Conservation (phyloP, 441 rosid genomes). For the Geranium incanum region DNA sequence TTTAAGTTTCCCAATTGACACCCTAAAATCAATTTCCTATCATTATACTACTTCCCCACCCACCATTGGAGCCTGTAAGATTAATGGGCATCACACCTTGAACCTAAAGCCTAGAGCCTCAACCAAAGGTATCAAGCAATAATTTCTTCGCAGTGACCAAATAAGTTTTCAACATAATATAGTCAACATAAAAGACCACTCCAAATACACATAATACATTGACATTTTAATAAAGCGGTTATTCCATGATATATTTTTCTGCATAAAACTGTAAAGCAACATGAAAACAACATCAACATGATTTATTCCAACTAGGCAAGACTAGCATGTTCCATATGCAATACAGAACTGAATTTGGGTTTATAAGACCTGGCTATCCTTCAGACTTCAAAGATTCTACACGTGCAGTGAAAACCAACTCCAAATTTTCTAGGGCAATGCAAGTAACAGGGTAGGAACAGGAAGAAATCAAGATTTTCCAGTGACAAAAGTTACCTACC, state of each 20-base stretch:
- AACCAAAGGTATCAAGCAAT: background rate
- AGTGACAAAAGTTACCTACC: constrained; percentile 30
- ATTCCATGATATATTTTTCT: background rate
- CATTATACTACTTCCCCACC: background rate
- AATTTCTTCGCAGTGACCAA: background rate
- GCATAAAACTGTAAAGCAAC: background rate
- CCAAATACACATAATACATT: background rate
- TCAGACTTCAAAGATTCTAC: background rate
- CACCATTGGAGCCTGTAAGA: background rate
- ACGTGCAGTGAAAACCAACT: background rate
- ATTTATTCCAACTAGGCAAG: too few relatives aligned
- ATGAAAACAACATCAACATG: background rate
- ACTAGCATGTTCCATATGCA: too few relatives aligned
- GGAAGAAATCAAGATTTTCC: background rate
- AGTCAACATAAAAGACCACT: background rate
- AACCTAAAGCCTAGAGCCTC: background rate
- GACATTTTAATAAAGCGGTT: background rate
- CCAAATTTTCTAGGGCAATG: background rate
- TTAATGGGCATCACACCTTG: background rate
- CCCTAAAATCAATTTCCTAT: background rate
- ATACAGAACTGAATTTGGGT: background rate
- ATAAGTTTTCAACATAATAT: background rate
- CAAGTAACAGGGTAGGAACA: background rate
- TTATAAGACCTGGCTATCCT: background rate
- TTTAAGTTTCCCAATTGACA: background rate